Evolutionary conservation across 345 rosid genomes (phyloP).

Genomic region (Melastoma malabathricum): DNA sequence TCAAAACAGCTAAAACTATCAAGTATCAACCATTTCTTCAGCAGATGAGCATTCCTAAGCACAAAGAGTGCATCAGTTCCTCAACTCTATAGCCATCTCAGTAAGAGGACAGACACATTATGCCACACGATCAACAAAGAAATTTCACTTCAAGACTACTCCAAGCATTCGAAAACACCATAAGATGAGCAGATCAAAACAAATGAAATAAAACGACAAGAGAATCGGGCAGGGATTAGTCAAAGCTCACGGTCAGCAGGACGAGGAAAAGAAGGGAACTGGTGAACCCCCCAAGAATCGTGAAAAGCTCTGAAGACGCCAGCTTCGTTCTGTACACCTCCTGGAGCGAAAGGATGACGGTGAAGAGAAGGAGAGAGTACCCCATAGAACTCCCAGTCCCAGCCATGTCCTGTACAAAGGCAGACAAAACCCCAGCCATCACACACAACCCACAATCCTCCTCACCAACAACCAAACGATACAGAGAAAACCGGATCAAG

Average conservation of each 20-base stretch:
- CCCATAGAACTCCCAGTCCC: conserved; percentile 75
- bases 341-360: conserved; percentile 60
- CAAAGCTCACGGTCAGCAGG: conserved; percentile 42
- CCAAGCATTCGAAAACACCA: too few species aligned
- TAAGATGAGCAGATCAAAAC: too few species aligned
- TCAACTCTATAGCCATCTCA: too few species aligned
- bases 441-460: too few species aligned
- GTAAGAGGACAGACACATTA: too few species aligned
- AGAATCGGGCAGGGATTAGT: not conserved
- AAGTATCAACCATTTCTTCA: not conserved
- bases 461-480: too few species aligned
- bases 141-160: too few species aligned
- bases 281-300: conserved; percentile 75
- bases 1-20: not conserved
- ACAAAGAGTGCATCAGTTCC: too few species aligned
- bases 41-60: too few species aligned
- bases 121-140: too few species aligned
- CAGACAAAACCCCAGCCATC: not conserved
- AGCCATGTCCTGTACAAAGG: conserved; percentile 28
- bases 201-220: not conserved
- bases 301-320: conserved; percentile 68
- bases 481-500: too few species aligned
- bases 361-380: conserved; percentile 45
- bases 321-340: conserved; percentile 59
- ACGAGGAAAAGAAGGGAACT: conserved; percentile 76